Evolutionary conservation across 768 basidiomycete genomes (phyloP).

Genomic region (Auricularia cornea): DNA sequence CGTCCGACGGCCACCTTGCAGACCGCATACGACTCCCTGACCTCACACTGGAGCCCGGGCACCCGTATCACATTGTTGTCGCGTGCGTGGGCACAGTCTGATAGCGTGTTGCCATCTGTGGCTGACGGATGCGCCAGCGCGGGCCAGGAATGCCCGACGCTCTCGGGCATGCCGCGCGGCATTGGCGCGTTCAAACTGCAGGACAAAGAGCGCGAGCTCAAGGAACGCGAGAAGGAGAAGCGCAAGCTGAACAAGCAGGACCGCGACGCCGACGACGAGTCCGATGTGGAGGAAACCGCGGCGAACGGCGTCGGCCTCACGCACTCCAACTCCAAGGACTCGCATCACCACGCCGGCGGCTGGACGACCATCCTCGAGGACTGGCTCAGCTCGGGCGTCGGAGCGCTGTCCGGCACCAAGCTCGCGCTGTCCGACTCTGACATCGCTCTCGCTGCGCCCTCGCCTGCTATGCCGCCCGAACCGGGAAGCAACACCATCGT

Average conservation of each 20-base stretch:
- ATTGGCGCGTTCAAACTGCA: conserved; percentile 1
- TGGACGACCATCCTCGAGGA: conserved; percentile 75
- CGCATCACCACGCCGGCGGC: conserved; percentile 26
- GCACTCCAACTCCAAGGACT: conserved; percentile 25
- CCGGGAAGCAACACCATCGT: background rate
- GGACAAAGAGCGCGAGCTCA: conserved; percentile 38
- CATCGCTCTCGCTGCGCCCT: background rate
- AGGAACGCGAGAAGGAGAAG: conserved; percentile 23
- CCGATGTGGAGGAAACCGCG: background rate
- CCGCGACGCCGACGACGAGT: conserved; percentile 3
- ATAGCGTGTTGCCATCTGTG: background rate
- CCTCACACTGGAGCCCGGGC: conserved; percentile 41
- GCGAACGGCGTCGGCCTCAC: conserved; percentile 19
- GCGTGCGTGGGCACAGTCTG: conserved; percentile 39
- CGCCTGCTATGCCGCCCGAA: background rate
- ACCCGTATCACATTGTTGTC: conserved; percentile 74
- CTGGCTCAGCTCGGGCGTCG: conserved; percentile 46
- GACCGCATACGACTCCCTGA: conserved; percentile 32
- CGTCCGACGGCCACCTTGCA: conserved; percentile 9
- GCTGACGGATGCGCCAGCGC: conserved; percentile 27
- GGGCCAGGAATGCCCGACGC: conserved; percentile 78
- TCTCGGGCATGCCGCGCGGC: conserved; percentile 42
- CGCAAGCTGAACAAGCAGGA: conserved; percentile 35
- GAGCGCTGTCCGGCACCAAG: conserved; percentile 14
- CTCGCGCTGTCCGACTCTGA: conserved; percentile 5